Evolutionary conservation across 2,329 filamentous ascomycete genomes (phyloP), one percentile per base, ranked within the genome.

Genomic region (Ceratocystis diversiconidia): DNA sequence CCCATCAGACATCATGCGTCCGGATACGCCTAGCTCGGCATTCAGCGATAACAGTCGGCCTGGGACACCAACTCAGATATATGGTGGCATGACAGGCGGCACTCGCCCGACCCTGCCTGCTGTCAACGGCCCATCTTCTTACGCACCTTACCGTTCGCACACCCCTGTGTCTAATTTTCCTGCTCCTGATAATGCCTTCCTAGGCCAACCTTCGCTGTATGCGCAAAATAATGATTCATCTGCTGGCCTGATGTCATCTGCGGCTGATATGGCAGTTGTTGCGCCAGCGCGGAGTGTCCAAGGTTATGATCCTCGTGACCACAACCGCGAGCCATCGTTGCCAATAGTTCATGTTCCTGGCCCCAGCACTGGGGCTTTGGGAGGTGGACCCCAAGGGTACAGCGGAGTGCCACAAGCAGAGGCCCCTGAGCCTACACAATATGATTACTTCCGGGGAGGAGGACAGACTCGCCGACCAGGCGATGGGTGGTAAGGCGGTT

Each of bases 361-460:
- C 2, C 76, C 79, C 0, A 78, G 78, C 10, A 70, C 74, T 3
- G 80, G 81, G 10, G 80, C 82, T 68, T 72, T 84, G 19, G 82
- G 82, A 19, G 82, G 82, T 64, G 82, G 83, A 1, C 81, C 82
- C 0, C 75, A 78, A 62, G 83, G 84, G 0, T 86, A 86, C 71
- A 84, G 82, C 15, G 79, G 79, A 30, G 72, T 86, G 64, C 79
- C 82, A 0, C 83, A 85, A 71, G 73, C 75, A 50, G 82, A 84
- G 65, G 73, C 76, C 7, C 73, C 76, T 22, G 79, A 82, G 52
- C 79, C 80, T 7, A 73, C 76, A 69, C 76, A 78, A 67, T 84
- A 84, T 69, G 82, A 84, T 71, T 84, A 84, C 69, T 84, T 84
- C 72, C 77, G 82, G 32, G 75, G 76, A 3, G 74, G 72, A 22